Conservation (phyloP, 2,329 filamentous ascomycete species). For the Aspergillus cejpii region DNA sequence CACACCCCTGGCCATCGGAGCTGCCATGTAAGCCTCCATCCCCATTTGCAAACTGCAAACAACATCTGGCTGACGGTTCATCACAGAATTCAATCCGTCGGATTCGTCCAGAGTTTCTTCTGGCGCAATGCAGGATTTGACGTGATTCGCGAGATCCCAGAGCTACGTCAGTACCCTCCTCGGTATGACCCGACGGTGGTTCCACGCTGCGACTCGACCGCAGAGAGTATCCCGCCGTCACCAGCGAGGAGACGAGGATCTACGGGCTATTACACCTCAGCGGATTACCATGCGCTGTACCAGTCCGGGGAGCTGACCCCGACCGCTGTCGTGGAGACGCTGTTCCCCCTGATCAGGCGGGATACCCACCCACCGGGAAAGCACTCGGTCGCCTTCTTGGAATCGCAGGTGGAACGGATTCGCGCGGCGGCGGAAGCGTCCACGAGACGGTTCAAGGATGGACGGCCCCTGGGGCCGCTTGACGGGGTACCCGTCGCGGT, state of each 20-base stretch:
- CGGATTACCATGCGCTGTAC: constrained; percentile 73
- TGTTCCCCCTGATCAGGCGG: constrained; percentile 64
- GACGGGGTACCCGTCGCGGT: constrained; percentile 78
- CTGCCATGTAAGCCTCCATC: constrained; percentile 50
- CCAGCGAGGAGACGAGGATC: constrained; percentile 31
- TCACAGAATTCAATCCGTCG: constrained; percentile 52
- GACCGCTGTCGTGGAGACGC: constrained; percentile 60
- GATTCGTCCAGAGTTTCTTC: constrained; percentile 56
- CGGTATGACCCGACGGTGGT: constrained; percentile 55
- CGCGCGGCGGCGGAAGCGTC: constrained; percentile 65
- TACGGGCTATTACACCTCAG: constrained; percentile 58
- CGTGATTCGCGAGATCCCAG: constrained; percentile 49
- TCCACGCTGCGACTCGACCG: constrained; percentile 29
- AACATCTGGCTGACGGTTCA: not conserved
- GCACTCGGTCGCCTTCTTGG: constrained; percentile 68
- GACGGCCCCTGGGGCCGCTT: constrained; percentile 59
- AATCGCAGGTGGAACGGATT: constrained; percentile 57
- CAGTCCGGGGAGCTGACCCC: constrained; percentile 64
- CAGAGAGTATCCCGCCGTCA: constrained; percentile 22
- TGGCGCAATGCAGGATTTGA: constrained; percentile 67
- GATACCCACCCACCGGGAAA: constrained; percentile 49
- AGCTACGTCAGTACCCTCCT: constrained; percentile 49
- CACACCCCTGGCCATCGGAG: constrained; percentile 54
- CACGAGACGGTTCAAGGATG: constrained; percentile 62
- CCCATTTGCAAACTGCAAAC: not conserved